Conservation (phyloP, 2,329 filamentous ascomycete species). For the Biscogniauxia marginata region DNA sequence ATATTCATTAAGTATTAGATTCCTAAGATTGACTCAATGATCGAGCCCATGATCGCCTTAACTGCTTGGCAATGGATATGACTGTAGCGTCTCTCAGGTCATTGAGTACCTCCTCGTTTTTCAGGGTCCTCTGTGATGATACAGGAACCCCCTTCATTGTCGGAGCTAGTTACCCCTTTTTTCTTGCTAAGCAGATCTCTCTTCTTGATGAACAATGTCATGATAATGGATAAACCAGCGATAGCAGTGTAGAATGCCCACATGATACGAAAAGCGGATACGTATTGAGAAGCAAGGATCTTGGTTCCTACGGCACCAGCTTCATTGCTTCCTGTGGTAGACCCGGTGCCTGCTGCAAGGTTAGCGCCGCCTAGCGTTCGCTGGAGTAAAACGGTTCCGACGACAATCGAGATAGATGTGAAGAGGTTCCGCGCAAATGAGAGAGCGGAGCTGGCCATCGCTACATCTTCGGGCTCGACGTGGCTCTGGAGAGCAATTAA, state of each 20-base stretch:
- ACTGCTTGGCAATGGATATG: no score
- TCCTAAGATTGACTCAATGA: no score
- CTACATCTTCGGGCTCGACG: constrained; percentile 49
- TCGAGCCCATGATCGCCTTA: no score
- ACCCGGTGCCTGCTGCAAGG: not conserved
- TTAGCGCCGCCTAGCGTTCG: constrained; percentile 35
- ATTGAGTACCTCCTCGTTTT: constrained; percentile 7
- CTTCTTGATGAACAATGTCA: not conserved
- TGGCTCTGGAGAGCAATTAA: constrained; percentile 54
- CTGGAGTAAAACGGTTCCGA: constrained; percentile 62
- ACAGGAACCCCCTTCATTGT: not conserved
- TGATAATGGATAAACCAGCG: not conserved
- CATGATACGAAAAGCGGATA: constrained; percentile 1
- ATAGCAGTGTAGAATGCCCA: constrained; percentile 11
- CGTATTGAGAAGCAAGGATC: not conserved
- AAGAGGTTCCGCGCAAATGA: constrained; percentile 55
- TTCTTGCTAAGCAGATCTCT: constrained; percentile 1
- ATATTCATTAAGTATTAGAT: no score
- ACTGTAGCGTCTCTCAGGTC: no score
- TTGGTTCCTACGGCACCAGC: not conserved
- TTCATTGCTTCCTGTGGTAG: not conserved
- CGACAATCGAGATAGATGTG: constrained; percentile 53
- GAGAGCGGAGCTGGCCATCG: constrained; percentile 53
- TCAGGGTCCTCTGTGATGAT: not conserved
- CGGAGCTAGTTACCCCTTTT: not conserved